These are phyloP conservation scores for Kockiozyma suomiensis DNA, from an alignment of 805 yeast species.

Conservation along the genomic window DNA sequence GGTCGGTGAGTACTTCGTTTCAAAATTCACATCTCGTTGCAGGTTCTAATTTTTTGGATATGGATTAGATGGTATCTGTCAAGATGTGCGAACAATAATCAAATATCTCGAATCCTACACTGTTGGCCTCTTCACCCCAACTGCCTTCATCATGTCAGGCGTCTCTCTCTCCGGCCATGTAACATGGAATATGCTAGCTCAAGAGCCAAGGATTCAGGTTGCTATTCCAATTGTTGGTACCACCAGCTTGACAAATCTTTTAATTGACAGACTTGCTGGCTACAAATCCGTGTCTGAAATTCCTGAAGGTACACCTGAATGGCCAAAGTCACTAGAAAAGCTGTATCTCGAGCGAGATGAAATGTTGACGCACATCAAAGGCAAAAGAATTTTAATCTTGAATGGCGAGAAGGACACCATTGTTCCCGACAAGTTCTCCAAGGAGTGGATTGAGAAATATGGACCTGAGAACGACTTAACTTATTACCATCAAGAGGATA, in stretches of 20 bases:
- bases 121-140: conserved; percentile 37
- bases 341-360: conserved; percentile 24
- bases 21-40: background rate
- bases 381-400: conserved; percentile 39
- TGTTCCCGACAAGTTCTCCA: conserved; percentile 43
- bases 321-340: conserved; percentile 33
- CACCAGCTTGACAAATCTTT: conserved; percentile 50
- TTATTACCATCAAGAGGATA: conserved; percentile 39
- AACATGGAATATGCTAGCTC: conserved; percentile 50
- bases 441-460: conserved; percentile 39
- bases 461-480: conserved; percentile 30
- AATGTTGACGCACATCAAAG: conserved; percentile 19
- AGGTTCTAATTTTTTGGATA: background rate
- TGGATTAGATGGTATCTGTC: conserved; percentile 44
- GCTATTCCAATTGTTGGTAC: conserved; percentile 58
- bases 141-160: conserved; percentile 50
- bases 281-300: conserved; percentile 20
- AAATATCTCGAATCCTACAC: conserved; percentile 49
- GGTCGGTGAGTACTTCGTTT: conserved; percentile 45
- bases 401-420: conserved; percentile 44
- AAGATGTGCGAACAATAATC: conserved; percentile 50
- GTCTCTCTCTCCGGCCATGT: conserved; percentile 62
- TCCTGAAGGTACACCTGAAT: conserved; percentile 24
- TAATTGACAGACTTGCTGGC: conserved; percentile 47
- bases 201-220: conserved; percentile 47